A percentile compares a stretch with the other conserved stretches of the same genome.
Evolutionary conservation across 495 filamentous ascomycete species (phyloP).

Genomic region (Platismatia glauca): DNA sequence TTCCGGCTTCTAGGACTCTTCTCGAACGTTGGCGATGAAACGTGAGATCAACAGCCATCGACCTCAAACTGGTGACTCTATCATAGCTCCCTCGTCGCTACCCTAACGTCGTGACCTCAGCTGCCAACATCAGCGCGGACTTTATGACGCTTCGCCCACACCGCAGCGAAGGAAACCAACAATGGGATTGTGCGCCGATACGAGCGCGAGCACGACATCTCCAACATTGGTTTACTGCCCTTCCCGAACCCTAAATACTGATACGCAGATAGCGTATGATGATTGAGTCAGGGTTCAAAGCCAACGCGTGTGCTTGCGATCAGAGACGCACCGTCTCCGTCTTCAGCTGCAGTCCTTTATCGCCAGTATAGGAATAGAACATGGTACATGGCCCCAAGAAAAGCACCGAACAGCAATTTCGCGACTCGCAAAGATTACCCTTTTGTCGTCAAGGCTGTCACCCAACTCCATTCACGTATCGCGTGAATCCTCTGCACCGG

Average conservation of each 20-base stretch:
- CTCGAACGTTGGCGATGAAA: conserved; percentile 1
- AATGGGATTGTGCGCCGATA: conserved; percentile 2
- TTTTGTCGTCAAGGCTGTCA: not conserved
- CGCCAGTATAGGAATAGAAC: not conserved
- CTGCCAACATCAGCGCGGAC: not conserved
- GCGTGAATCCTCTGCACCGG: not conserved
- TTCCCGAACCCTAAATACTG: conserved; percentile 7
- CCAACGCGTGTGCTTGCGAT: not conserved
- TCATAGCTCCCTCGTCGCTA: not conserved
- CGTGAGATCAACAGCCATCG: not conserved
- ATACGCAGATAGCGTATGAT: not conserved
- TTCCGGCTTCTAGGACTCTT: not conserved
- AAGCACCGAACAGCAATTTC: not conserved
- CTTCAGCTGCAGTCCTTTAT: not conserved
- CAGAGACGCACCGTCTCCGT: not conserved
- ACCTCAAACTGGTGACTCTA: not conserved
- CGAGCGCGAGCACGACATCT: not conserved
- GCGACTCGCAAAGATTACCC: not conserved
- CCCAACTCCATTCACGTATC: not conserved
- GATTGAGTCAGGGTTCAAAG: not conserved
- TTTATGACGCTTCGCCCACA: not conserved
- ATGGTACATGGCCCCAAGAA: not conserved
- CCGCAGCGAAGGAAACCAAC: conserved; percentile 5
- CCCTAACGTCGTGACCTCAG: not conserved
- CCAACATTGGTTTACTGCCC: not conserved